Conservation (phyloP, 257 asterid genomes). For the Rhazya stricta region DNA sequence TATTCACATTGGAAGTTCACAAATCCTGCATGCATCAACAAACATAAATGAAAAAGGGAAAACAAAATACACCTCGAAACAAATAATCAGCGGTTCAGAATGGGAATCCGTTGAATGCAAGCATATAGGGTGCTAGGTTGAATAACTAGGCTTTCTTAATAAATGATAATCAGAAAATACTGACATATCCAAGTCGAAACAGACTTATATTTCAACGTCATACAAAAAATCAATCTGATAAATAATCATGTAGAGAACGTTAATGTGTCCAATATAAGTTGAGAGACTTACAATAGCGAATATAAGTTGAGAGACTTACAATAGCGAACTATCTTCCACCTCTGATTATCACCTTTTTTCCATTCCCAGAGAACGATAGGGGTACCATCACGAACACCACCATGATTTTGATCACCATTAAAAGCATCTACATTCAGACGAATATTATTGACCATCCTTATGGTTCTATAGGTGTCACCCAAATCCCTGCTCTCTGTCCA, state of each 20-base stretch:
- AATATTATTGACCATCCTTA: slow-evolving; percentile 83
- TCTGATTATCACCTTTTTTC: slow-evolving; percentile 88
- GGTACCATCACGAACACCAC: slow-evolving; percentile 85
- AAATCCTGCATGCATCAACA: slow-evolving; percentile 6
- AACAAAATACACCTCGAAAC: not conserved
- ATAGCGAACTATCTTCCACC: slow-evolving; percentile 74
- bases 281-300: not conserved
- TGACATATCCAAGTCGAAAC: not conserved
- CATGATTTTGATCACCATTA: slow-evolving; percentile 75
- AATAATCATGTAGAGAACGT: too few species aligned
- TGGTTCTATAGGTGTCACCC: slow-evolving; percentile 65
- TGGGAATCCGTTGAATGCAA: not conserved
- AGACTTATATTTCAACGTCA: not conserved
- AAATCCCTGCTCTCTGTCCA: slow-evolving; percentile 88
- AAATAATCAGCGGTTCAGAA: not conserved
- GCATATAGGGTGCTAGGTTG: not conserved
- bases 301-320: slow-evolving; percentile 51
- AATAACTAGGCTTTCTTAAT: not conserved
- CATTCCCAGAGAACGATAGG: slow-evolving; percentile 88
- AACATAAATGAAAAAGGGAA: not conserved
- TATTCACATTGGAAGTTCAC: not conserved
- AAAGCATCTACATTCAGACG: slow-evolving; percentile 73
- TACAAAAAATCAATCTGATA: not conserved
- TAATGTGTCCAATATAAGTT: too few species aligned
- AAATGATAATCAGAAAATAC: too few species aligned